Evolutionary conservation across 768 basidiomycete genomes (phyloP).

Genomic region (Mycena chlorophos): DNA sequence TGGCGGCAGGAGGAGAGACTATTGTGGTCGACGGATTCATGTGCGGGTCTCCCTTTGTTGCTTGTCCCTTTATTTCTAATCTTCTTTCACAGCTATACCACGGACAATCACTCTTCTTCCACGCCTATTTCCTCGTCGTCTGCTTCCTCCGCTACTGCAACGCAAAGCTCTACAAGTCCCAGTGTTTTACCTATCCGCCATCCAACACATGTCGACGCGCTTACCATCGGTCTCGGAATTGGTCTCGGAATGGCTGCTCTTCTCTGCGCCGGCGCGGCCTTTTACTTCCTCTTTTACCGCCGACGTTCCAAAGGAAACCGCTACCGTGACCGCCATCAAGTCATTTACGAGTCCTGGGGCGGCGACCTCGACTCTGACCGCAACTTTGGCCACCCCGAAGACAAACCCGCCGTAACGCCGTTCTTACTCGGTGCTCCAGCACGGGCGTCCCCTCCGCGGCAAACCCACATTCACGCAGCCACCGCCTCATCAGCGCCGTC

Average conservation of each 20-base stretch:
- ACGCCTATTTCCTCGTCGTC: neutral
- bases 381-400: neutral
- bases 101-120: conserved; percentile 6
- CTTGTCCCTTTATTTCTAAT: no score
- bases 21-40: conserved; percentile 16
- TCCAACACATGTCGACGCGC: neutral
- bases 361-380: neutral
- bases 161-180: neutral
- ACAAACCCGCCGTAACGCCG: neutral
- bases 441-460: no score
- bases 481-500: no score
- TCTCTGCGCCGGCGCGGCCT: conserved; percentile 10
- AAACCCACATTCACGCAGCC: no score
- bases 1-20: neutral
- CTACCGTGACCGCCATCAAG: neutral
- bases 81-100: conserved; percentile 4
- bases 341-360: conserved; percentile 10
- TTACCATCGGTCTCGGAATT: conserved; percentile 4
- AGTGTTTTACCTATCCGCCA: neutral
- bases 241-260: conserved; percentile 6
- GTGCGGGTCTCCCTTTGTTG: conserved; percentile 1
- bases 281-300: conserved; percentile 19
- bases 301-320: neutral
- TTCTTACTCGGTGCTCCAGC: neutral
- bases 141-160: neutral